Evolutionary conservation across 1,139 yeast genomes (phyloP).

Genomic region (Hyphopichia khmerensis): DNA sequence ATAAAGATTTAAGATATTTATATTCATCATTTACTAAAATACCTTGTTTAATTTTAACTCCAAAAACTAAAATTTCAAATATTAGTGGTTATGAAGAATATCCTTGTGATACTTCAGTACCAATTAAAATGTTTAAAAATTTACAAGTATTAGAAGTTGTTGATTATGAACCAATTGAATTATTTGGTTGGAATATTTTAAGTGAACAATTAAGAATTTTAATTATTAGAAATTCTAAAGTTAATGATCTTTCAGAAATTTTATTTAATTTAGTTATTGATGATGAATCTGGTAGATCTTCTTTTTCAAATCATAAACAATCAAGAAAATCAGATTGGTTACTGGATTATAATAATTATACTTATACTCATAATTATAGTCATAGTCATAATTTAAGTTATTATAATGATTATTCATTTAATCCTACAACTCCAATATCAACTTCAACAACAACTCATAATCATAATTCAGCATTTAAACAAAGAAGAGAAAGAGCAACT

Average conservation of each 20-base stretch:
- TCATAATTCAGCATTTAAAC: slow-evolving; percentile 20
- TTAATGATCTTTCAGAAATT: slow-evolving; percentile 52
- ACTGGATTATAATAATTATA: slow-evolving; percentile 7
- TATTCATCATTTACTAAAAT: slow-evolving; percentile 66
- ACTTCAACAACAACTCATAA: neutral
- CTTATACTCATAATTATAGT: slow-evolving; percentile 6
- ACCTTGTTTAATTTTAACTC: slow-evolving; percentile 61
- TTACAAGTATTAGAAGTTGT: slow-evolving; percentile 59
- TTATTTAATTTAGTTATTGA: slow-evolving; percentile 51
- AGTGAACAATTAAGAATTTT: slow-evolving; percentile 57
- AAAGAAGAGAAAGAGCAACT: slow-evolving; percentile 28
- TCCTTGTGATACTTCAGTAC: slow-evolving; percentile 71
- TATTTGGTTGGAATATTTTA: slow-evolving; percentile 63
- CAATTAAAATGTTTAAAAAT: slow-evolving; percentile 58
- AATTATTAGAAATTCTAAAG: slow-evolving; percentile 50
- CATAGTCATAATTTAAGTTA: slow-evolving; percentile 9
- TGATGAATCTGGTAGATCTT: slow-evolving; percentile 50
- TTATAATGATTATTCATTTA: slow-evolving; percentile 12
- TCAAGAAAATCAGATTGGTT: slow-evolving; percentile 10
- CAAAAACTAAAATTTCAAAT: slow-evolving; percentile 54
- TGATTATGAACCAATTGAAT: slow-evolving; percentile 62
- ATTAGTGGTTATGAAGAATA: slow-evolving; percentile 66
- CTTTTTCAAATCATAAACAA: slow-evolving; percentile 30
- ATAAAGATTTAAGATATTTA: slow-evolving; percentile 54
- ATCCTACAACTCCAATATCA: slow-evolving; percentile 1